Evolutionary conservation across 345 rosid species (phyloP), one percentile per base, ranked within the genome.

Genomic region (Sonneratia alba): DNA sequence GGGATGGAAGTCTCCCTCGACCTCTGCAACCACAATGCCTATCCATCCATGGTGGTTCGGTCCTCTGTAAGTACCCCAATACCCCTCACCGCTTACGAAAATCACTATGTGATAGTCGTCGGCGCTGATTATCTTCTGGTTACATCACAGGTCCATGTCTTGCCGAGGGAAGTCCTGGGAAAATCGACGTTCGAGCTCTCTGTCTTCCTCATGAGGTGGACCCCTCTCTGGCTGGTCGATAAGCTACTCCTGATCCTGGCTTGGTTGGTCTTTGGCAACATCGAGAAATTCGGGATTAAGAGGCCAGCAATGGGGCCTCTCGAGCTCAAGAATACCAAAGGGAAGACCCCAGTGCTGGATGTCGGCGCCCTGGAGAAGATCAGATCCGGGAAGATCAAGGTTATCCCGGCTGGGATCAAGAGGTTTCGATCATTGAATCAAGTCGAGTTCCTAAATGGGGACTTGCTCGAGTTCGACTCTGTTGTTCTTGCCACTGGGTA

Each of bases 321-420:
- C 74, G 74, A 80, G 79, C 84, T 86, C 57, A 92, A 92, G 78
- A 77, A 86, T 67, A 72, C 74, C 0, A 67, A 70, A 68, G 97
- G 97, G 51, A 90, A 88, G 67, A 88, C 96, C 65, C 97, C 92
- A 15, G 97, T 92, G 3, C 75, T 92, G 70, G 98, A 90, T 79
- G 84, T 90, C 67, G 96, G 96, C 53, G 88, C 96, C 63, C 8
- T 90, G 69, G 79, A 80, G 76, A 92, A 83, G 81, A 90, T 89
- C 77, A 80, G 85, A 64, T 82, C 87, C 66, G 93, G 96, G 8
- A 76, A 83, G 22, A 84, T 92, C n/a, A 71, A 82, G n/a, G 86
- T 90, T 6, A 89, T 92, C 68, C 88, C 66, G 4, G 6, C 97
- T 3, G 92, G 84, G 72, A 85, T 90, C 82, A 87, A 83, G 76